phyloP scores from a whole-genome alignment of 2,329 filamentous ascomycete species.

The Chlorencoelia australis region DNA sequence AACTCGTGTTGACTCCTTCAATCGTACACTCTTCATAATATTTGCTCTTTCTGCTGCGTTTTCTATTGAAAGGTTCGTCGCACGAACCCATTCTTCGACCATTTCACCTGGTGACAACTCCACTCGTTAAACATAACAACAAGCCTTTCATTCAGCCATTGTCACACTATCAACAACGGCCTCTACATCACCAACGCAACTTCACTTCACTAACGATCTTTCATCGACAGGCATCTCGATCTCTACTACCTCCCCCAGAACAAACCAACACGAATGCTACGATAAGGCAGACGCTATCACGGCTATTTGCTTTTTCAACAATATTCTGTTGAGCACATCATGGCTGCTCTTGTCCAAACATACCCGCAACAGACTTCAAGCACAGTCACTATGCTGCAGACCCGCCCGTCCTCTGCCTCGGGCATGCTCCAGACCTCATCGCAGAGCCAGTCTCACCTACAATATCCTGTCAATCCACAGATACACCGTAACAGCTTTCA shows the following conservation, averaged over 20 bases:
- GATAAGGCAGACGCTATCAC: conserved; percentile 11
- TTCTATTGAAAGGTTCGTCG: conserved; percentile 24
- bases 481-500: conserved; percentile 41
- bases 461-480: conserved; percentile 38
- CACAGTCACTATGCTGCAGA: conserved; percentile 66
- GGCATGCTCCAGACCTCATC: conserved; percentile 34
- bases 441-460: conserved; percentile 29
- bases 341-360: conserved; percentile 79
- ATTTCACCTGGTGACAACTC: too few relatives aligned
- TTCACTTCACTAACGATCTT: conserved; percentile 5
- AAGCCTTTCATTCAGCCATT: too few relatives aligned
- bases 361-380: conserved; percentile 66
- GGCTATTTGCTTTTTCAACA: conserved; percentile 20
- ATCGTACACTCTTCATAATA: conserved; percentile 22
- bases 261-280: conserved; percentile 11
- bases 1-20: conserved; percentile 26
- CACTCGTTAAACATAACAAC: too few relatives aligned
- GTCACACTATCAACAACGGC: neutral
- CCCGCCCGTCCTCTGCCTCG: conserved; percentile 55
- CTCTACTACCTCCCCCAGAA: conserved; percentile 1
- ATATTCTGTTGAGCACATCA: conserved; percentile 36
- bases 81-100: conserved; percentile 8
- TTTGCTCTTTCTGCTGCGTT: conserved; percentile 21
- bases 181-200: neutral
- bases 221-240: conserved; percentile 10